Evolutionary conservation across 2,329 filamentous ascomycete genomes (phyloP).

Genomic region (Emergomyces africanus): DNA sequence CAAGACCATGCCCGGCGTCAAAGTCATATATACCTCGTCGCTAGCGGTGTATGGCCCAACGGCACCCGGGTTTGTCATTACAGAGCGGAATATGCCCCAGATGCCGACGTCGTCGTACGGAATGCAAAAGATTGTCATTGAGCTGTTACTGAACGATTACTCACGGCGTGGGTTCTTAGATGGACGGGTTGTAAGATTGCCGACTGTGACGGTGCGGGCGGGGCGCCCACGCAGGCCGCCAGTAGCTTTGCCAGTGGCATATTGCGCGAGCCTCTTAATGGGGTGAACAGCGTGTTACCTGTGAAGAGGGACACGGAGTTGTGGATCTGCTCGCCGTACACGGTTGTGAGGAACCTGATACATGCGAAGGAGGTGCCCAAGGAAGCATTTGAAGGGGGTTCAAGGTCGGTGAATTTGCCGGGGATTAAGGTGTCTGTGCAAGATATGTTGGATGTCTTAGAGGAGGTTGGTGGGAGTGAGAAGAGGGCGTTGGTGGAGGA

Average conservation of each 20-base stretch:
- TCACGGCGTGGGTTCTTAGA: slow-evolving; percentile 38
- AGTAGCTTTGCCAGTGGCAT: slow-evolving; percentile 41
- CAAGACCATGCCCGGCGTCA: slow-evolving; percentile 32
- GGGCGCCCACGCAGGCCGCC: slow-evolving; percentile 39
- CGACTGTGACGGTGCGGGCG: slow-evolving; percentile 40
- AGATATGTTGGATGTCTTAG: slow-evolving; percentile 48
- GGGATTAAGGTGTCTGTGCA: slow-evolving; percentile 46
- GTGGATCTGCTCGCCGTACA: slow-evolving; percentile 46
- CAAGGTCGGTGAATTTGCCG: slow-evolving; percentile 42
- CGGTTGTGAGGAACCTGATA: slow-evolving; percentile 42
- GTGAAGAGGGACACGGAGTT: slow-evolving; percentile 40
- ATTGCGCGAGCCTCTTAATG: slow-evolving; percentile 41
- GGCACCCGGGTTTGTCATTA: slow-evolving; percentile 27
- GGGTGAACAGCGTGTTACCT: slow-evolving; percentile 38
- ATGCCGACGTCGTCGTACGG: slow-evolving; percentile 39
- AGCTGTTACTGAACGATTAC: slow-evolving; percentile 40
- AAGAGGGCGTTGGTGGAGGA: slow-evolving; percentile 42
- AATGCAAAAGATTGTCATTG: slow-evolving; percentile 40
- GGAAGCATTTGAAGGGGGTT: slow-evolving; percentile 40
- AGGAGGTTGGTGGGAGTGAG: slow-evolving; percentile 43
- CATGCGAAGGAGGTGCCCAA: slow-evolving; percentile 38
- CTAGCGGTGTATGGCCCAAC: slow-evolving; percentile 41
- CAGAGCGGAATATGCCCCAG: slow-evolving; percentile 35
- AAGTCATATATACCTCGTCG: slow-evolving; percentile 38
- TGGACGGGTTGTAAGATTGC: slow-evolving; percentile 34